Evolutionary conservation across 306 rosid species (phyloP).

Genomic region (Cucurbita maxima): DNA sequence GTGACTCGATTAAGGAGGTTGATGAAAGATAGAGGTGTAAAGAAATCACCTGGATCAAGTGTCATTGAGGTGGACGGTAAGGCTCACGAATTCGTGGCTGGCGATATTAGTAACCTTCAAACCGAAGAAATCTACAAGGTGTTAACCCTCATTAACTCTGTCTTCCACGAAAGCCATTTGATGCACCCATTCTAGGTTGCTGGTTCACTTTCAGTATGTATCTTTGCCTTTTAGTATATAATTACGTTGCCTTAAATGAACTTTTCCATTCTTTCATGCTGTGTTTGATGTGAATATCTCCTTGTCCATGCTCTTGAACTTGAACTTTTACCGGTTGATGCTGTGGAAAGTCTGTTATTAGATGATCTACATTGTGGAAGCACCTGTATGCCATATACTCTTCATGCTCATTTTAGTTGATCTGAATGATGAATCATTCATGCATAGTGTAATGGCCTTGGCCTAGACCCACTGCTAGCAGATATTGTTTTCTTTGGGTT

Average conservation of each 20-base stretch:
- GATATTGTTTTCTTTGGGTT: no score
- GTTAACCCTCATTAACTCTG: constrained; percentile 29
- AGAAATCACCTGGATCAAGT: constrained; percentile 58
- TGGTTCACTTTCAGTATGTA: neutral
- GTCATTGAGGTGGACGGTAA: constrained; percentile 47
- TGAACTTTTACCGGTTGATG: neutral
- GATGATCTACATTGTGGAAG: neutral
- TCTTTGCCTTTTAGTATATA: no score
- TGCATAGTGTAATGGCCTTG: no score
- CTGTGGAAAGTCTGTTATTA: neutral
- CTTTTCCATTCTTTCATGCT: neutral
- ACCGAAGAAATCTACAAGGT: constrained; percentile 32
- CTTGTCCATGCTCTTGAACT: neutral
- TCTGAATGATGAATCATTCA: no score
- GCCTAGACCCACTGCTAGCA: no score
- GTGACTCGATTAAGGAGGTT: constrained; percentile 47
- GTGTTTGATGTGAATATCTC: neutral
- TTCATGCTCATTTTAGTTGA: neutral
- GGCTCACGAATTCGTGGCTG: constrained; percentile 46
- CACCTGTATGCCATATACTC: neutral
- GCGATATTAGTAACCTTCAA: constrained; percentile 43
- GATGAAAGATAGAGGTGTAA: constrained; percentile 63
- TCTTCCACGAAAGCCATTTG: constrained; percentile 24
- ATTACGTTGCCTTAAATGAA: no score
- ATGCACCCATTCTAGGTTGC: neutral